Base-by-base conservation (phyloP, 495 filamentous ascomycete genomes). In the Lineolata rhizophorae region DNA sequence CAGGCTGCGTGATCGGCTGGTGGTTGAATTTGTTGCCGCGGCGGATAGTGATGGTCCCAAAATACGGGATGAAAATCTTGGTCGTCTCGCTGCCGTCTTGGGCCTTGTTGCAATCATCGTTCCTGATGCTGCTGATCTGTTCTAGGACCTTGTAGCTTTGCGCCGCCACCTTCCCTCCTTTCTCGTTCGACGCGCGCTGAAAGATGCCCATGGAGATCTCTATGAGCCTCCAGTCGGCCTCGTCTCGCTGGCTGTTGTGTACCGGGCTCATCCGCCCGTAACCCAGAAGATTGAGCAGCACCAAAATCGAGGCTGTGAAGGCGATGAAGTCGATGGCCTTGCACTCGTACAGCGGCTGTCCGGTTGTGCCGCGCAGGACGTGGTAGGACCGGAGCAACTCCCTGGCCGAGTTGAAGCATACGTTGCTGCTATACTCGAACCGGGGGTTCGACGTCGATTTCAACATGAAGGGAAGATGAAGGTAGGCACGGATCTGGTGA, bases 401-500 rank as follows among this genome's bases (percentile, higher is more conserved):
- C n/a, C 62, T 47, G 3, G 65, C 52, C 3, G 60, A 55, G 26
- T 61, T 52, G 2, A 70, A 36, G 5, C 64, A 58, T 17, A 48
- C 53, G 4, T 40, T 42, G 12, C 53, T 49, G 35, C 49, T 58
- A 34, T 51, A 53, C 8, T 49, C 44, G 35, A 50, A 64, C 13
- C 44, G 48, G 12, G 43, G 41, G 30, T 64, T 56, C 4, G 43
- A 44, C 16, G 51, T 41, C 3, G 60, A 56, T 38, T 60, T 58
- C 8, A 69, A 46, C 59, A 69, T 64, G 39, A 58, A 62, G 0
- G 65, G 65, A 5, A 69, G 45, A 37, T 69, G 65, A 3, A 68
- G 50, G 28, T 62, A 39, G 22, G 57, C 49, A 2, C 56, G 47
- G 14, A 54, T 37, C 15, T 60, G 45, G 29, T 64, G 57, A 30